These are phyloP conservation scores for Moricandia arvensis DNA, from an alignment of 345 rosid genomes.

Conservation along the genomic window DNA sequence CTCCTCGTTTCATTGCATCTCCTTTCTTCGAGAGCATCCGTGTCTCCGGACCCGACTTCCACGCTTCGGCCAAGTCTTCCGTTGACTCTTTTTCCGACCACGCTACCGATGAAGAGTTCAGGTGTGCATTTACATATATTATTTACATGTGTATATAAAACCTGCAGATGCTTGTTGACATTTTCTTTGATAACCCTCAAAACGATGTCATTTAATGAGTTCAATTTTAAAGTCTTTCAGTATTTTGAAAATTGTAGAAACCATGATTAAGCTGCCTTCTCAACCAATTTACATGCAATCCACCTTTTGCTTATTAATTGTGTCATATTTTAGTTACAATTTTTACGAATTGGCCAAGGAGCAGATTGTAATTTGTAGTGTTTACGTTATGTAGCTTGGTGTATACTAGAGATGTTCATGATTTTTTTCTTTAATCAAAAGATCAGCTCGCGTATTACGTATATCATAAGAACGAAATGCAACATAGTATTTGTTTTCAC, in stretches of 20 bases:
- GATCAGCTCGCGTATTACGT: not conserved
- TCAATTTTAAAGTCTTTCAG: not conserved
- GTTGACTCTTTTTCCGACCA: conserved; percentile 46
- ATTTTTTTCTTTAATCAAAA: not conserved
- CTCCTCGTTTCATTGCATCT: conserved; percentile 85
- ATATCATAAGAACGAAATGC: not conserved
- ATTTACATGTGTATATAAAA: not conserved
- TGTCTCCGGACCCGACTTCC: conserved; percentile 74
- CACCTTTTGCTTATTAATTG: conserved; percentile 1
- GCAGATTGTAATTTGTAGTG: not conserved
- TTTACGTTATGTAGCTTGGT: not conserved
- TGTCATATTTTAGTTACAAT: not conserved
- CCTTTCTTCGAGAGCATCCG: conserved; percentile 80
- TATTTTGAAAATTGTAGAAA: not conserved
- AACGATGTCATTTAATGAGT: conserved; percentile 24
- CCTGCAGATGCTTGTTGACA: conserved; percentile 16
- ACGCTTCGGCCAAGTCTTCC: conserved; percentile 53
- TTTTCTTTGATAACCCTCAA: conserved; percentile 17
- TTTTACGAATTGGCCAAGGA: not conserved
- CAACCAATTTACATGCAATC: not conserved
- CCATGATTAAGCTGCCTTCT: conserved; percentile 10
- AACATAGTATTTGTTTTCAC: not conserved
- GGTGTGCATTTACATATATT: conserved; percentile 39
- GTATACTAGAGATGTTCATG: not conserved
- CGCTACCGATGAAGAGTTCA: conserved; percentile 43